These are phyloP conservation scores for Boletellus emodensis DNA, from an alignment of 768 basidiomycete species.

Conservation along the genomic window DNA sequence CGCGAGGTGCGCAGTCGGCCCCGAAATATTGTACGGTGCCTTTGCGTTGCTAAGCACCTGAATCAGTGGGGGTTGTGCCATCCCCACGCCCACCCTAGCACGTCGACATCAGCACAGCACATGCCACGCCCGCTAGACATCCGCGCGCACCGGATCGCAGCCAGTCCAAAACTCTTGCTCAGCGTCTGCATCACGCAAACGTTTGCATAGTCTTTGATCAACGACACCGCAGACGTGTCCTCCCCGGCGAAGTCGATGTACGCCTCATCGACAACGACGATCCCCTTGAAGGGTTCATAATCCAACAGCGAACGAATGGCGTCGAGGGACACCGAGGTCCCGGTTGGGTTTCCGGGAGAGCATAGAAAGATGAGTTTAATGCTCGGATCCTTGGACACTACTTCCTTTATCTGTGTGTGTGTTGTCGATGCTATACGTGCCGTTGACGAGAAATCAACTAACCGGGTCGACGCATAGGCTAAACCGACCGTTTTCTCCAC, in stretches of 20 bases:
- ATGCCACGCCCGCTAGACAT: background rate
- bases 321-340: conserved; percentile 73
- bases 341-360: conserved; percentile 96
- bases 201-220: conserved; percentile 82
- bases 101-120: background rate
- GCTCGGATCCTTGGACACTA: conserved; percentile 61
- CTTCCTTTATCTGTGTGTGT: conserved; percentile 59
- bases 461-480: conserved; percentile 74
- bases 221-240: conserved; percentile 56
- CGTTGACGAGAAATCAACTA: conserved; percentile 21
- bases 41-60: conserved; percentile 93
- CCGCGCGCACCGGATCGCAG: conserved; percentile 77
- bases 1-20: conserved; percentile 83
- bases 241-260: conserved; percentile 89
- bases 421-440: background rate
- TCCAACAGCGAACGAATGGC: conserved; percentile 69
- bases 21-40: conserved; percentile 95
- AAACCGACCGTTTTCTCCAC: conserved; percentile 68
- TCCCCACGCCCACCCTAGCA: conserved; percentile 77
- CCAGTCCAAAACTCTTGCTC: conserved; percentile 94
- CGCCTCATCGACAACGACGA: conserved; percentile 94
- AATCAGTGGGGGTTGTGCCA: conserved; percentile 86
- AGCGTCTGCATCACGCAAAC: conserved; percentile 94
- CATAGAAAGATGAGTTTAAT: conserved; percentile 94
- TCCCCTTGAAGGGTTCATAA: conserved; percentile 79